A percentile compares a stretch with the other conserved stretches of the same genome.
Evolutionary conservation across 2,329 filamentous ascomycete genomes (phyloP).

Genomic region (Epichloe sp.): DNA sequence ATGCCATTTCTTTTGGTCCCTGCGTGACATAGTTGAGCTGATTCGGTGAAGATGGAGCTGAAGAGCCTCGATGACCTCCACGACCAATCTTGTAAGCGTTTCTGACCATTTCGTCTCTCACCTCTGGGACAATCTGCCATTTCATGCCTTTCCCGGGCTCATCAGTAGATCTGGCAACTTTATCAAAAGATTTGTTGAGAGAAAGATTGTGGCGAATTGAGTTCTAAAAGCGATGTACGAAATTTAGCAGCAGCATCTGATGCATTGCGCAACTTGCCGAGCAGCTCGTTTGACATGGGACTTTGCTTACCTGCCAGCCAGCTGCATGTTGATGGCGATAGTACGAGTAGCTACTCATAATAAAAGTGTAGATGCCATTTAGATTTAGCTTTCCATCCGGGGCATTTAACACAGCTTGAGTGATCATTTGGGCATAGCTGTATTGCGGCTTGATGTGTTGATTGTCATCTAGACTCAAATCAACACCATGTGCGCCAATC

Average conservation of each 20-base stretch:
- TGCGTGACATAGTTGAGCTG: constrained; percentile 49
- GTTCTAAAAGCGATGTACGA: constrained; percentile 40
- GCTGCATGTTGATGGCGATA: constrained; percentile 65
- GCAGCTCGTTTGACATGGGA: neutral
- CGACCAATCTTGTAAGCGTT: constrained; percentile 50
- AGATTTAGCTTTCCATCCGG: constrained; percentile 81
- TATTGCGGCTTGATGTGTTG: constrained; percentile 90
- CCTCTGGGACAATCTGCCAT: constrained; percentile 82
- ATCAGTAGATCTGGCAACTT: constrained; percentile 81
- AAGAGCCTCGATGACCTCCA: constrained; percentile 53
- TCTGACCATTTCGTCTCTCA: constrained; percentile 76
- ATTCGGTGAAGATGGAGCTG: constrained; percentile 54
- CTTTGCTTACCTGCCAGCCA: constrained; percentile 70
- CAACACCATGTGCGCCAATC: constrained; percentile 41
- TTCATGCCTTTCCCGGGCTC: constrained; percentile 99
- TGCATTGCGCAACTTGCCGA: neutral
- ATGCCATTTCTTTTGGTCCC: constrained; percentile 41
- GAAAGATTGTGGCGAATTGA: constrained; percentile 95
- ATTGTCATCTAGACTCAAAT: constrained; percentile 70
- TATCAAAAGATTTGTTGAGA: constrained; percentile 86
- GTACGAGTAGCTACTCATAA: constrained; percentile 83
- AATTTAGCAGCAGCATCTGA: neutral
- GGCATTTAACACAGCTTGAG: constrained; percentile 83
- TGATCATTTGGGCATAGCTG: constrained; percentile 95
- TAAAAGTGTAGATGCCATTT: constrained; percentile 86